Evolutionary conservation across 169 alveolate species (phyloP).

Genomic region (Condylostoma magnum): DNA sequence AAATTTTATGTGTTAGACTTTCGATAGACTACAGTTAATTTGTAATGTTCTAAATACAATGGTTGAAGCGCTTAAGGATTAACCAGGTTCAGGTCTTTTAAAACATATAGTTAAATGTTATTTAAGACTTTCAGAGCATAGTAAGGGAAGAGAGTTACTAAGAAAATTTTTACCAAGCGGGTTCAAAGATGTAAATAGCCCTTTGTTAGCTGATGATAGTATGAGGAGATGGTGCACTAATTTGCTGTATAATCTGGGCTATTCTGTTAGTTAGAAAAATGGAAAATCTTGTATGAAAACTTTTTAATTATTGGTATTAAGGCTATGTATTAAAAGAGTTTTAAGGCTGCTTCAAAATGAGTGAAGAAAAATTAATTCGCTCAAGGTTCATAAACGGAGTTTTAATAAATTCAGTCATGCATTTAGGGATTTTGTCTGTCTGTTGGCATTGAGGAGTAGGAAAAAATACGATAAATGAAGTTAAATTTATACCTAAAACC

Average conservation of each 20-base stretch:
- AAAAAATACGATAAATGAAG: background rate
- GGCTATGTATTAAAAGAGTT: too few species aligned
- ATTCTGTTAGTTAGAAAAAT: too few species aligned
- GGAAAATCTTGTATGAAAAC: too few species aligned
- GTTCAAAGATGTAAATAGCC: conserved; percentile 3
- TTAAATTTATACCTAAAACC: background rate
- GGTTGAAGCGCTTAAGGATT: conserved; percentile 84
- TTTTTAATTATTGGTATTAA: too few species aligned
- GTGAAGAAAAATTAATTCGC: too few species aligned
- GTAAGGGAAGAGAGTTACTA: conserved; percentile 88
- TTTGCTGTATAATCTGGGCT: conserved; percentile 7
- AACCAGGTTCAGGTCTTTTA: conserved; percentile 93
- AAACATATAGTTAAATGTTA: conserved; percentile 97
- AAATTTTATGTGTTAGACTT: conserved; percentile 95
- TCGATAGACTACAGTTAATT: conserved; percentile 98
- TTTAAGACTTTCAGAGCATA: conserved; percentile 95
- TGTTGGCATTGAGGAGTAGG: background rate
- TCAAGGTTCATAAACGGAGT: background rate
- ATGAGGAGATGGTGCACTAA: background rate
- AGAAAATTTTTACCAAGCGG: conserved; percentile 75
- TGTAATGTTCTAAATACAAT: conserved; percentile 93
- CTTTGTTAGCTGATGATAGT: conserved; percentile 8
- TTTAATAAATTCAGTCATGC: background rate
- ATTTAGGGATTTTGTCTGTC: background rate
- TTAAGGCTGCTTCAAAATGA: too few species aligned